Conservation (phyloP, 2,329 filamentous ascomycete genomes). For the Colletotrichum kahawae region DNA sequence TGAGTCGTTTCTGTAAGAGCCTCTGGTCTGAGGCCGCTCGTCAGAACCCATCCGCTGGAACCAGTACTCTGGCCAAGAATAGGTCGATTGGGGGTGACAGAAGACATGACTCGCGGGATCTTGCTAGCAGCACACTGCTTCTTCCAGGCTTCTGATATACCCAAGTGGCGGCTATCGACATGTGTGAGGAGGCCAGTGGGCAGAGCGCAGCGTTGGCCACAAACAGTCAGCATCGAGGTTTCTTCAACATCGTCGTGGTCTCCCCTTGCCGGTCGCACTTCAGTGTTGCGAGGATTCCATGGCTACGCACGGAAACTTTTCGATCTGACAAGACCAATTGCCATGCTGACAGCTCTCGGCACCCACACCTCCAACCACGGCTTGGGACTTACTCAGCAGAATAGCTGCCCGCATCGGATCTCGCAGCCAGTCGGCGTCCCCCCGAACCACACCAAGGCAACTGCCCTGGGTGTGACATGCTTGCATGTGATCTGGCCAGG, state of each 20-base stretch:
- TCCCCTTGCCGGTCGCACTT: conserved; percentile 5
- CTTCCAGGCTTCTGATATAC: neutral
- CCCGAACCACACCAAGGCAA: conserved; percentile 46
- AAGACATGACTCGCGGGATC: conserved; percentile 30
- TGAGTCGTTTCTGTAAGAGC: conserved; percentile 80
- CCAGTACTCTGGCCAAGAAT: conserved; percentile 55
- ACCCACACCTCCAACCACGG: conserved; percentile 38
- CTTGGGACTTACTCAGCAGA: conserved; percentile 18
- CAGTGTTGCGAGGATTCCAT: conserved; percentile 40
- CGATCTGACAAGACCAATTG: conserved; percentile 35
- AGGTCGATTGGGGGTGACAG: conserved; percentile 41
- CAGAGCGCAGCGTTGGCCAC: conserved; percentile 53
- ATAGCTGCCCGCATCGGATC: conserved; percentile 14
- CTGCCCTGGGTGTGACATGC: conserved; percentile 50
- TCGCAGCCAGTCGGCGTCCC: conserved; percentile 37
- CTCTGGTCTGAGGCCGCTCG: conserved; percentile 75
- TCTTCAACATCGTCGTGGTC: neutral
- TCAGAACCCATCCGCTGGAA: conserved; percentile 73
- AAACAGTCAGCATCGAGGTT: conserved; percentile 47
- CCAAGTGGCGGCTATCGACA: neutral
- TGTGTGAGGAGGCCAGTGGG: conserved; percentile 32
- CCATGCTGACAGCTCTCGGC: conserved; percentile 48
- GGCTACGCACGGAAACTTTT: conserved; percentile 53
- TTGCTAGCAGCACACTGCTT: conserved; percentile 6
- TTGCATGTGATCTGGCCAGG: conserved; percentile 56